These are phyloP conservation scores for Cenchrus purpureus DNA, from an alignment of 176 grass and related monocot genomes.

Conservation along the genomic window DNA sequence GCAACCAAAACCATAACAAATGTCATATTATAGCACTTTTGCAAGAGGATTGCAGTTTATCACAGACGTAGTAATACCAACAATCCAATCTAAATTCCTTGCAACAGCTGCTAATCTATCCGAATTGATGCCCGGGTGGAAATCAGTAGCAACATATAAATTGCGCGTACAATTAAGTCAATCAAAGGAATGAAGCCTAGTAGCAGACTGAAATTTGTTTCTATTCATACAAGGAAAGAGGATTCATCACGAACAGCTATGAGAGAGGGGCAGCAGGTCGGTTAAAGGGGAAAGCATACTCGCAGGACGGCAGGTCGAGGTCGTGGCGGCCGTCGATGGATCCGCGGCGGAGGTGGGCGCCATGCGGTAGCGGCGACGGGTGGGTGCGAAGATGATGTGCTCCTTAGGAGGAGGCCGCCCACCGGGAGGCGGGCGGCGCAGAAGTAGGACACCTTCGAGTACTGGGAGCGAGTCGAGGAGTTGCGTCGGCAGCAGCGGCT, in stretches of 20 bases:
- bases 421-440: constrained; percentile 26
- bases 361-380: constrained; percentile 13
- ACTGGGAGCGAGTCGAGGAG: constrained; percentile 43
- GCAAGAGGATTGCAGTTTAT: background rate
- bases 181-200: background rate
- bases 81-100: background rate
- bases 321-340: constrained; percentile 36
- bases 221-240: background rate
- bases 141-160: background rate
- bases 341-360: too few relatives aligned
- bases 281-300: constrained; percentile 39
- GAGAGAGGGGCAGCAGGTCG: background rate
- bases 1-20: constrained; percentile 32
- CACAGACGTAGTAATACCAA: background rate
- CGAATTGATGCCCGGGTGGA: background rate
- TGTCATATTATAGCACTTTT: background rate
- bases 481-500: constrained; percentile 41
- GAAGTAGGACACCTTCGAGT: constrained; percentile 44
- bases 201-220: background rate
- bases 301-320: constrained; percentile 56
- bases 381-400: constrained; percentile 63
- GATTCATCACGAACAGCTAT: background rate
- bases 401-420: constrained; percentile 55
- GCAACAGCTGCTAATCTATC: background rate
- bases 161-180: background rate